Percentiles rank a stretch among this genome's conserved stretches.
These are phyloP conservation scores for Nyssa sinensis DNA, from an alignment of 148 eudicot species.

Conservation along the genomic window DNA sequence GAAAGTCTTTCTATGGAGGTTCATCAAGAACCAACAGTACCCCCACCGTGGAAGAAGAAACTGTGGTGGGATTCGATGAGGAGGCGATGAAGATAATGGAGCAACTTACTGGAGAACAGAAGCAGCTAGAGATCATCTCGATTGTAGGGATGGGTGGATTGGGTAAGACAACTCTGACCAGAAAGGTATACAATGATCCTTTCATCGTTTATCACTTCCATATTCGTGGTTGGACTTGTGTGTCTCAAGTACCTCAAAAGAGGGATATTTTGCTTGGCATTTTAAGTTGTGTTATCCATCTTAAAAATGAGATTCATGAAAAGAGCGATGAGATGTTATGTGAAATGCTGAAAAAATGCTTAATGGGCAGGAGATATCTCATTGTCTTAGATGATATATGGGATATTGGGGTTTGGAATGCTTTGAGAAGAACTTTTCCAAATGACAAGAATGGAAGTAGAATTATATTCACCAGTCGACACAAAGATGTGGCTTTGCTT, in stretches of 20 bases:
- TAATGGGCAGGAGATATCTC: conserved; percentile 23
- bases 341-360: not conserved
- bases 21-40: not conserved
- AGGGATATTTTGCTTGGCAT: conserved; percentile 29
- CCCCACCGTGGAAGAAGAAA: conserved; percentile 1
- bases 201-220: conserved; percentile 15
- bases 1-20: not conserved
- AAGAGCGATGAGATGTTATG: conserved; percentile 17
- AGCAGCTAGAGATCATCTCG: conserved; percentile 31
- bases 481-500: conserved; percentile 22
- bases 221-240: conserved; percentile 36
- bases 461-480: conserved; percentile 37
- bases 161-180: conserved; percentile 44
- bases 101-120: conserved; percentile 12
- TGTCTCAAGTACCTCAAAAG: conserved; percentile 31
- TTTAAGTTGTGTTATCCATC: not conserved
- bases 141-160: conserved; percentile 40
- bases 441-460: too few relatives aligned
- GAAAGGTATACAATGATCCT: conserved; percentile 21
- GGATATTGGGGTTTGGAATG: conserved; percentile 35
- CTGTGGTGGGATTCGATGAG: conserved; percentile 35
- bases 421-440: conserved; percentile 31
- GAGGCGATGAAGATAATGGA: conserved; percentile 16
- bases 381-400: conserved; percentile 49
- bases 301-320: not conserved